Percentiles rank a stretch among this genome's conserved stretches.
These are phyloP conservation scores for Apiotrichum domesticum DNA, from an alignment of 1,284 basidiomycete species.

Conservation along the genomic window DNA sequence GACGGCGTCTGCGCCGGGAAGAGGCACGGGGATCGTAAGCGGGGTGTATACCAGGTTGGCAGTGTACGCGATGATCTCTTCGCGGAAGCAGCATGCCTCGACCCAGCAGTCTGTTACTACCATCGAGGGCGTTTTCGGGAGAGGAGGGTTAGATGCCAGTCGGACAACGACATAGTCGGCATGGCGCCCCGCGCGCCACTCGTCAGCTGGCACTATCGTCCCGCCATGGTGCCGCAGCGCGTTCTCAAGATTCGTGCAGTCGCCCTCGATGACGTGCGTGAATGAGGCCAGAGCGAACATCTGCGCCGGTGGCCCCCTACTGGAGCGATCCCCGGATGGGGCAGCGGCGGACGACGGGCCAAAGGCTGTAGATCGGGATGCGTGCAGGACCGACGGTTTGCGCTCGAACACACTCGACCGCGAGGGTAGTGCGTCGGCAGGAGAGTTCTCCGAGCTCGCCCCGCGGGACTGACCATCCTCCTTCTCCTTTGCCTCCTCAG, in stretches of 20 bases:
- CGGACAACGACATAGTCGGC: constrained; percentile 42
- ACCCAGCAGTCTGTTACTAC: constrained; percentile 46
- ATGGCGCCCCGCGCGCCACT: constrained; percentile 25
- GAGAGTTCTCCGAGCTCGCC: too few relatives aligned
- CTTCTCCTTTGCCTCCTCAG: not conserved
- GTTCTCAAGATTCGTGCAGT: constrained; percentile 30
- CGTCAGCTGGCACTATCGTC: constrained; percentile 24
- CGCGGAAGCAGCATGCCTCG: constrained; percentile 39
- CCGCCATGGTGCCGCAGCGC: constrained; percentile 33
- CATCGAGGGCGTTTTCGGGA: constrained; percentile 1
- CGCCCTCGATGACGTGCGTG: constrained; percentile 33
- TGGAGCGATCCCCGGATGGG: not conserved
- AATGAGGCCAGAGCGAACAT: constrained; percentile 37
- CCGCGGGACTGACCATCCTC: not conserved
- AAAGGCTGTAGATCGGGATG: constrained; percentile 29
- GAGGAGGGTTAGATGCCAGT: constrained; percentile 17
- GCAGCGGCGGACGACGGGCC: not conserved
- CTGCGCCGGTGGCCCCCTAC: not conserved
- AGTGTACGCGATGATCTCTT: constrained; percentile 28
- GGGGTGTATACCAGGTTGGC: constrained; percentile 39
- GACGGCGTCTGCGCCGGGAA: constrained; percentile 22
- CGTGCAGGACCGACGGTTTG: constrained; percentile 32
- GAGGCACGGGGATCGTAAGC: constrained; percentile 28
- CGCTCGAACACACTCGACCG: constrained; percentile 11
- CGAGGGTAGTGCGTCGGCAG: not conserved